Evolutionary conservation across 1,139 yeast species (phyloP).

Genomic region (Torulaspora globosa): DNA sequence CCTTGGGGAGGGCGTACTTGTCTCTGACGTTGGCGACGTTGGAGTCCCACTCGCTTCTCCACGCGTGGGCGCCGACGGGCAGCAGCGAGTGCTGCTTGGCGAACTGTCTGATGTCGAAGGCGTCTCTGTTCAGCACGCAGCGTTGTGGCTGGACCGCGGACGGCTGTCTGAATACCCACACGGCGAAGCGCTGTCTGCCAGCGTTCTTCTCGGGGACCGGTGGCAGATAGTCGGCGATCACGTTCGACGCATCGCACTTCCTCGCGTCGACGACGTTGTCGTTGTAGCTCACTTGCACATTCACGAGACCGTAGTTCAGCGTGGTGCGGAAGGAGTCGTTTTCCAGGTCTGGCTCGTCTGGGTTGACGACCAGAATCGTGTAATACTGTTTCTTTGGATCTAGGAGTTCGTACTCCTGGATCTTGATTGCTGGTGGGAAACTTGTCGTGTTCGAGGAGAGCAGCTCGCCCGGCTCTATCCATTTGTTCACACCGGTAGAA

Average conservation of each 20-base stretch:
- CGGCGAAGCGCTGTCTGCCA: slow-evolving; percentile 74
- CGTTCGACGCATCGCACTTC: slow-evolving; percentile 42
- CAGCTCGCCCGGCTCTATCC: slow-evolving; percentile 75
- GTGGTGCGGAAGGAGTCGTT: slow-evolving; percentile 67
- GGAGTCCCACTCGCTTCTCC: slow-evolving; percentile 85
- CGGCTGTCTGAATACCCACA: slow-evolving; percentile 85
- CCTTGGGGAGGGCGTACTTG: slow-evolving; percentile 66
- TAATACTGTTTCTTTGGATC: slow-evolving; percentile 47
- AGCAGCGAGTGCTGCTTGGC: slow-evolving; percentile 51
- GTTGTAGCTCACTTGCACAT: slow-evolving; percentile 58
- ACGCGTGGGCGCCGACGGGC: slow-evolving; percentile 87
- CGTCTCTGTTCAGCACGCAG: slow-evolving; percentile 38
- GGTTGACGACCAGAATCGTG: slow-evolving; percentile 79
- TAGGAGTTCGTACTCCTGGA: slow-evolving; percentile 67
- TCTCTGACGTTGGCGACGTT: slow-evolving; percentile 64
- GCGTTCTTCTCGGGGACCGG: slow-evolving; percentile 88
- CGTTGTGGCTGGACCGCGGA: slow-evolving; percentile 23
- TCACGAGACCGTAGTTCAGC: slow-evolving; percentile 73
- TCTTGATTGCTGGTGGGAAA: slow-evolving; percentile 67
- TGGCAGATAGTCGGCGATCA: slow-evolving; percentile 56
- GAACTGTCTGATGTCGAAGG: slow-evolving; percentile 71
- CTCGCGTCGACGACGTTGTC: slow-evolving; percentile 56
- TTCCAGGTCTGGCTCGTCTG: slow-evolving; percentile 80
- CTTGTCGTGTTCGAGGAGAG: slow-evolving; percentile 70
- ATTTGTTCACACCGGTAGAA: slow-evolving; percentile 56